Evolutionary conservation across 345 rosid genomes (phyloP).

Genomic region (Raphanus raphanistrum): DNA sequence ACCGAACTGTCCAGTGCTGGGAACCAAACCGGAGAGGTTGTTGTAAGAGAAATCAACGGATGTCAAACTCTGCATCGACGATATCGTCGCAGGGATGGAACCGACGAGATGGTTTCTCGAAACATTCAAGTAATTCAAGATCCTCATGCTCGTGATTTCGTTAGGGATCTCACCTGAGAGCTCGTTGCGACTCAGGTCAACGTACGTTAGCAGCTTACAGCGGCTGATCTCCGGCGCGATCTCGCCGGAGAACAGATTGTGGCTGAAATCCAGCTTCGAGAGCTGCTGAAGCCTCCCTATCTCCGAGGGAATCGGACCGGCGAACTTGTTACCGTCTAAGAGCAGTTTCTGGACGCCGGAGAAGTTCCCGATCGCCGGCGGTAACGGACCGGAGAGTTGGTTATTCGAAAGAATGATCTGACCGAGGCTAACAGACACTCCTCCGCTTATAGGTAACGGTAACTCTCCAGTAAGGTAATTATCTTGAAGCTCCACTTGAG

Average conservation of each 20-base stretch:
- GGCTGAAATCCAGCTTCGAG: conserved; percentile 72
- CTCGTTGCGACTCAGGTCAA: conserved; percentile 78
- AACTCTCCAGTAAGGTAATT: conserved; percentile 65
- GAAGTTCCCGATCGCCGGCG: conserved; percentile 67
- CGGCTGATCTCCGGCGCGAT: conserved; percentile 63
- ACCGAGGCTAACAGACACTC: conserved; percentile 51
- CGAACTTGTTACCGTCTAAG: conserved; percentile 74
- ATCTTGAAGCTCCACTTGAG: conserved; percentile 73
- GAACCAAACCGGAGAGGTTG: conserved; percentile 83
- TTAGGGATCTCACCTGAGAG: conserved; percentile 73
- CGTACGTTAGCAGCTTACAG: conserved; percentile 70
- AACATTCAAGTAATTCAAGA: conserved; percentile 76
- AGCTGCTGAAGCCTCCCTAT: conserved; percentile 76
- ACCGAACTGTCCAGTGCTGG: conserved; percentile 83
- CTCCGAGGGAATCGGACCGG: conserved; percentile 68
- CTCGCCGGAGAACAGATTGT: conserved; percentile 59
- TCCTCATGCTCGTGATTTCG: conserved; percentile 70
- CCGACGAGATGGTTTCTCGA: conserved; percentile 75
- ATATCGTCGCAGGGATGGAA: conserved; percentile 61
- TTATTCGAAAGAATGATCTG: conserved; percentile 76
- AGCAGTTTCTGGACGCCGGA: conserved; percentile 74
- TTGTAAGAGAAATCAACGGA: conserved; percentile 85
- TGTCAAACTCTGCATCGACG: conserved; percentile 82
- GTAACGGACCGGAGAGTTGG: conserved; percentile 63
- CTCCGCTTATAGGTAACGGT: conserved; percentile 37